Base-by-base conservation (phyloP, 352 stramenopile genomes). In the Sclerospora graminicola region DNA sequence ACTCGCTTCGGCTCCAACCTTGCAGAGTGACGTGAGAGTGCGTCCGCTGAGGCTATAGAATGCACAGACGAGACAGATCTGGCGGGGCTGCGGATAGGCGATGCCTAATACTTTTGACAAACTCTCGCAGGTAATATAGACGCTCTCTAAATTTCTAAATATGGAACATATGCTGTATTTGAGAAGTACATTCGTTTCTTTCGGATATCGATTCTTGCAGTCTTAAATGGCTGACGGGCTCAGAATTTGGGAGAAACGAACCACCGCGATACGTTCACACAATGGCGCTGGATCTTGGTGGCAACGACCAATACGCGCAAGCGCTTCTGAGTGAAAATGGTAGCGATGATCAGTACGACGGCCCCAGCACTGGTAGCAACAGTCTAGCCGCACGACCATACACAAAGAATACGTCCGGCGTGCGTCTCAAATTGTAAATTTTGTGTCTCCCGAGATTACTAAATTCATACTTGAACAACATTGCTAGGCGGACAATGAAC, bases 401-500 rank as follows among this genome's bases (percentile, higher is more conserved):
- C 66, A 46, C 71, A 31, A 81, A 82, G 53, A 55, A 19, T 34
- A 63, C 60, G 18, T 29, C 58, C 1, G 66, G 69, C 7, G 76
- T 88, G 54, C 51, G 69, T 69, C 18, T 23, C 21, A 1, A 14
- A 29, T 10, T 19, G 8, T 7, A 9, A 15, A 19, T 35, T 35
- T 20, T 35, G 13, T 20, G 13, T 35, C 16, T 35, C 30, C 16
- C n/a, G 30, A 35, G 30, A 16, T 35, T 18, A 16, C 11, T 15
- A 28, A 16, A 13, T 16, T 24, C 10, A 13, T 29, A 11, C 26
- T 9, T 41, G 24, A 15, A 41, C 27, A 5, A 19, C 9, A 2
- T 19, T 45, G 8, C 1, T 35, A 89, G 77, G 67, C 63, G 15
- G 77, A 89, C 29, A 81, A 79, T 61, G 74, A 89, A 18, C 69